Base-by-base conservation (phyloP, 108 stramenopile genomes). In the Nitzschia sp. region DNA sequence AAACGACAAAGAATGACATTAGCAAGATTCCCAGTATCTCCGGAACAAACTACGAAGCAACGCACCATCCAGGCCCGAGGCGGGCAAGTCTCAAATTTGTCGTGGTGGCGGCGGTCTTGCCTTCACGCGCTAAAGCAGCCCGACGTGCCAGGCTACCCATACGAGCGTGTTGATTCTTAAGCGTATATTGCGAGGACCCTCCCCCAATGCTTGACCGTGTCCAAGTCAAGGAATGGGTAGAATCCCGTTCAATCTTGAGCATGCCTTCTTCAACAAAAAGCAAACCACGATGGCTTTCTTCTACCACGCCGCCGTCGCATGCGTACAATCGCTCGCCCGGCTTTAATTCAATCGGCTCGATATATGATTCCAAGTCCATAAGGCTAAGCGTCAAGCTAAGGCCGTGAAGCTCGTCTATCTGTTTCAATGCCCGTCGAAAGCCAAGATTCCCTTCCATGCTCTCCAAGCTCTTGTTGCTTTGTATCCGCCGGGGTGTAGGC, bases 211-310 rank as follows among this genome's bases (percentile, higher is more conserved):
- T 42, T 6, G 38, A 42, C 23, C 67, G 33, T 13, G 25, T 67
- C 29, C 23, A 9, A 3, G 64, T 66, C 48, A 66, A 31, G 30
- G 64, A 66, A 8, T 30, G 27, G 5, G 30, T 29, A 1, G 64
- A 66, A 51, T 53, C 34, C 18, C 64, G 47, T 19, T 42, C 38
- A 4, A 66, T 35, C 8, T 35, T 49, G 24, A 66, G 19, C 4
- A 53, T 32, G 11, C 88, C 88, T 11, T 54, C 58, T 66, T 90
- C 88, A 25, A 90, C 78, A 51, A 90, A 90, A 67, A 85, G 85
- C 23, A 90, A 73, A 27, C 85, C 88, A 35, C 81, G 78, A 17
- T 82, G 62, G 6, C 59, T 38, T 38, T 80, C 68, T 19, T 27
- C 31, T 1, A 79, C 64, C 1, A 62, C 46, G 1, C 79, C 83